Evolutionary conservation across 225 moss, liverwort and hornwort genomes (phyloP), one percentile per base, ranked within the genome.

Genomic region (Marchantia polymorpha): DNA sequence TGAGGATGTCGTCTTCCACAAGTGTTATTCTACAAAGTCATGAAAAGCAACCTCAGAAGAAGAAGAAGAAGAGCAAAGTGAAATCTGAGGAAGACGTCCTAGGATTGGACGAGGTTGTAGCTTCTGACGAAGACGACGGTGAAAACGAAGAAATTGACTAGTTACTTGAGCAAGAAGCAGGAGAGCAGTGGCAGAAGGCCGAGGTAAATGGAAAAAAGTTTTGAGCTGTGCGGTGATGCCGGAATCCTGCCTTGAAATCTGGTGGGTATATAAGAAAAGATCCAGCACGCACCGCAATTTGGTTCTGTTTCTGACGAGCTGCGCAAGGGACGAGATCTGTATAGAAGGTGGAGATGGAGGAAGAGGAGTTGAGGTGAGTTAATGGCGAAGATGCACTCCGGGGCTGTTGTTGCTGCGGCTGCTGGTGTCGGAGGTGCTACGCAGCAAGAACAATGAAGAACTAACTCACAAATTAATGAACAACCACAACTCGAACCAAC

Each of bases 1-100:
- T 29, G 94, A 97, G 46, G 97, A 97, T 78, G 81, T 97, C 14
- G 90, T 97, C 48, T 97, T 97, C 61, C 97, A 97, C 87, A 94
- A 94, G 67, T 97, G 94, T 66, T 97, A 97, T 79, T 90, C 89
- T 72, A 83, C 82, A 0, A 97, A 92, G 80, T 90, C 87, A 85
- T 69, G 30, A 86, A 79, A 54, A 87, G 82, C 75, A 89, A 83
- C 79, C 84, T 74, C 91, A 87, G 71, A 86, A 88, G 52, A 94
- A 87, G 72, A 86, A 88, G 52, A 94, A 92, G 76, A 87, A 91
- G 73, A 90, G 82, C 82, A 86, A 89, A 78, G 73, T 73, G 73
- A 82, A 87, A 15, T 68, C 90, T 0, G 91, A 93, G 20, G 97
- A 93, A 29, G 92, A 93, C 13, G 86, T 90, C 54, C 82, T 89